Conservation (phyloP, 1,284 basidiomycete species). For the Cryptococcus wingfieldii region DNA sequence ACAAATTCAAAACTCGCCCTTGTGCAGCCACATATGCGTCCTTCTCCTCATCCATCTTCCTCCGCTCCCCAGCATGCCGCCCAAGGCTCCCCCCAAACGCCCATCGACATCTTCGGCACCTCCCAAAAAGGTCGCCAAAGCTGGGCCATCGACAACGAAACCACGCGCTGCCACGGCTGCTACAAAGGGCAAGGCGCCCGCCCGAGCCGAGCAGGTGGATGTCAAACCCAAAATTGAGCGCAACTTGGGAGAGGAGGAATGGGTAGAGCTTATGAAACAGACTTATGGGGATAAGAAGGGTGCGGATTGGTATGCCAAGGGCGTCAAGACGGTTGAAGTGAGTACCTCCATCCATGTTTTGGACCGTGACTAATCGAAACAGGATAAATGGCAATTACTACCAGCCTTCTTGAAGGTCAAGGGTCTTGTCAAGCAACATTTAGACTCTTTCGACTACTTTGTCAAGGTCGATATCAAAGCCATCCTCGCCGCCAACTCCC, state of each 20-base stretch:
- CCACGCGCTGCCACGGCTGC: constrained; percentile 5
- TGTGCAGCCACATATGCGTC: no score
- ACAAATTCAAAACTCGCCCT: no score
- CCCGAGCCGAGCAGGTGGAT: constrained; percentile 12
- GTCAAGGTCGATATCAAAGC: constrained; percentile 96
- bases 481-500: constrained; percentile 88
- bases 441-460: constrained; percentile 99
- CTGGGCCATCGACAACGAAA: constrained; percentile 14
- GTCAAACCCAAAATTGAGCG: constrained; percentile 20
- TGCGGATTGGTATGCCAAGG: constrained; percentile 47
- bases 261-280: constrained; percentile 45
- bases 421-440: constrained; percentile 98
- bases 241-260: constrained; percentile 37
- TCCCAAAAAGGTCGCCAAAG: constrained; percentile 5
- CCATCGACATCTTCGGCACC: constrained; percentile 5
- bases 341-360: constrained; percentile 11
- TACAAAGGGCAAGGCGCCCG: constrained; percentile 26
- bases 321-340: constrained; percentile 54
- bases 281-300: constrained; percentile 29
- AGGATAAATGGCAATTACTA: constrained; percentile 97
- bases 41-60: no score
- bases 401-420: constrained; percentile 95
- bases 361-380: constrained; percentile 5
- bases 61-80: constrained; percentile 7
- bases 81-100: constrained; percentile 6